These are phyloP conservation scores for Colletotrichum ledebouriae DNA, from an alignment of 2,329 filamentous ascomycete genomes.

Conservation along the genomic window DNA sequence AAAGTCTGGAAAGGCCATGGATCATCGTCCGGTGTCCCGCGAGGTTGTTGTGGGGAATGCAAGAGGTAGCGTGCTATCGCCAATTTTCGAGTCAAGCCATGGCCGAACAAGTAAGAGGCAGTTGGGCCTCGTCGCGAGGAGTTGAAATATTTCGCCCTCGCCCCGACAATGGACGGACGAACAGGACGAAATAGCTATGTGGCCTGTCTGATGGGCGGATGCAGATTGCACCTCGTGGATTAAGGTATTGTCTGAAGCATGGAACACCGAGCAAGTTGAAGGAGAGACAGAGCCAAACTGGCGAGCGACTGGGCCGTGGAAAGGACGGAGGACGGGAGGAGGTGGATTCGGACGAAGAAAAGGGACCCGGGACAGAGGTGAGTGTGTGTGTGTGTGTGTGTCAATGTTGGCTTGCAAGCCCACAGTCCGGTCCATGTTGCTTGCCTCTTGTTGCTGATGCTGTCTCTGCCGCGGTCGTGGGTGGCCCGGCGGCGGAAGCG, in stretches of 20 bases:
- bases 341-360: conserved; percentile 23
- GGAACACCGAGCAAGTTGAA: conserved; percentile 15
- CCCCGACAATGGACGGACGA: conserved; percentile 18
- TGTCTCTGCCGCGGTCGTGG: conserved; percentile 8
- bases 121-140: conserved; percentile 34
- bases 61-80: conserved; percentile 35
- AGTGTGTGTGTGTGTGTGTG: too few species aligned
- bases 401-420: too few species aligned
- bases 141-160: conserved; percentile 37
- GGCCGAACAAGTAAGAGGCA: conserved; percentile 30
- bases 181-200: conserved; percentile 4
- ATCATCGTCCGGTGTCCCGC: conserved; percentile 38
- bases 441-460: conserved; percentile 9
- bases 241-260: conserved; percentile 28
- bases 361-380: not conserved
- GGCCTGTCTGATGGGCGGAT: not conserved
- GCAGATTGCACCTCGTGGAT: conserved; percentile 5
- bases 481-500: conserved; percentile 27
- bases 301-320: conserved; percentile 19
- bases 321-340: not conserved
- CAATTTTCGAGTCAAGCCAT: conserved; percentile 41
- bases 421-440: conserved; percentile 4
- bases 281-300: conserved; percentile 9
- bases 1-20: conserved; percentile 38
- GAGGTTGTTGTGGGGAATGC: conserved; percentile 24